These are phyloP conservation scores for Pseudonitzschia delicatissima DNA, from an alignment of 108 stramenopile species.

Conservation along the genomic window DNA sequence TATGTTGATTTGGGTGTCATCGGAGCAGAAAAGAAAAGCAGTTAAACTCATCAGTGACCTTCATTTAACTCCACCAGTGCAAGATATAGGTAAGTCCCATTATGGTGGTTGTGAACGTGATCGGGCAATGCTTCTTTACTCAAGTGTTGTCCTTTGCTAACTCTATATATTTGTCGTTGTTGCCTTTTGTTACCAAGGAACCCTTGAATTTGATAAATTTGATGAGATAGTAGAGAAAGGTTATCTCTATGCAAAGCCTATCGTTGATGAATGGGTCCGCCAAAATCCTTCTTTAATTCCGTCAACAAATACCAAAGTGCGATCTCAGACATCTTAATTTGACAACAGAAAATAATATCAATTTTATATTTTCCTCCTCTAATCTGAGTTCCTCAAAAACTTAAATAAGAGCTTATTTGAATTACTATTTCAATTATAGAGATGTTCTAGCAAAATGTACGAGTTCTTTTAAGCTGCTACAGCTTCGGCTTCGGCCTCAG, in stretches of 20 bases:
- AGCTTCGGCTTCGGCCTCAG: slow-evolving; percentile 44
- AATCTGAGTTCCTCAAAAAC: too few relatives aligned
- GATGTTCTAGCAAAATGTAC: too few relatives aligned
- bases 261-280: slow-evolving; percentile 39
- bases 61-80: slow-evolving; percentile 43
- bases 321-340: too few relatives aligned
- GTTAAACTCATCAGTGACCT: slow-evolving; percentile 34
- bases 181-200: slow-evolving; percentile 15
- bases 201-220: slow-evolving; percentile 51
- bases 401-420: too few relatives aligned
- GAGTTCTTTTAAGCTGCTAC: slow-evolving; percentile 20
- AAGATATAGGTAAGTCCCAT: slow-evolving; percentile 16
- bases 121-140: background rate
- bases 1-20: slow-evolving; percentile 48
- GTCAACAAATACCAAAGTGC: background rate
- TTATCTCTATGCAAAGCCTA: slow-evolving; percentile 56
- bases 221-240: slow-evolving; percentile 50
- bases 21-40: slow-evolving; percentile 33
- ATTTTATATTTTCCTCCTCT: too few relatives aligned
- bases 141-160: background rate
- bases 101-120: too few relatives aligned
- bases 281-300: slow-evolving; percentile 33
- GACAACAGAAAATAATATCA: too few relatives aligned
- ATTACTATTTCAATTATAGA: too few relatives aligned
- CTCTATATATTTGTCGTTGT: background rate